Evolutionary conservation across 1,139 yeast species (phyloP), one percentile per base, ranked within the genome.

Genomic region (Wickerhamomyces sp.): DNA sequence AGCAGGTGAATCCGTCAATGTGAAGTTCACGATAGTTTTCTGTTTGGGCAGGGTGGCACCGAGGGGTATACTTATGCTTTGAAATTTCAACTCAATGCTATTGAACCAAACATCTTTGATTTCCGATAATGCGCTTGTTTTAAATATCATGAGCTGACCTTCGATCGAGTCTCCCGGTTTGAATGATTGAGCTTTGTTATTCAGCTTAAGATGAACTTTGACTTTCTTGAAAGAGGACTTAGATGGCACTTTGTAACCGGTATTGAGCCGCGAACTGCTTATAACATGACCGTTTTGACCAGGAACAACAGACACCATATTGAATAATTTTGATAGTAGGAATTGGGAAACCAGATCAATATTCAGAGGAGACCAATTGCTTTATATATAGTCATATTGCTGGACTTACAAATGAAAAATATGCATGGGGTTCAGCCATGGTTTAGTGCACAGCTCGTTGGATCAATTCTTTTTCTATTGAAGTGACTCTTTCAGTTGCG

Each of bases 81-180:
- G 43, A 26, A 49, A 42, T 18, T 27, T 40, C 39, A 49, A 44
- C 37, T 48, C 51, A 9, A 49, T 33, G 29, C 41, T 46, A 26
- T 48, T 48, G 46, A 49, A 49, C 34, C 37, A 45, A 28, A 48
- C 20, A 36, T 47, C 52, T 3, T 34, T 39, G 22, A 46, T 44
- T n/a, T 10, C 32, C 13, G 31, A 34, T 12, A 25, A 33, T 21
- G 35, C 39, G 15, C 35, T 33, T 6, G 43, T 41, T 31, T 40
- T 37, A 35, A 37, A 39, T 15, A 51, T 34, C 1, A 37, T 21
- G 2, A 49, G 35, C 18, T 39, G 40, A 8, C 55, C 55, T 15
- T 35, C 31, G 3, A 51, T 33, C 3, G 34, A 30, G 9, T 51
- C 52, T 9, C 52, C 49, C 2, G 53, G 53, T 16, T 33, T 29